These are phyloP conservation scores for Termitomyces sp. DNA, from an alignment of 768 basidiomycete genomes.

Conservation along the genomic window DNA sequence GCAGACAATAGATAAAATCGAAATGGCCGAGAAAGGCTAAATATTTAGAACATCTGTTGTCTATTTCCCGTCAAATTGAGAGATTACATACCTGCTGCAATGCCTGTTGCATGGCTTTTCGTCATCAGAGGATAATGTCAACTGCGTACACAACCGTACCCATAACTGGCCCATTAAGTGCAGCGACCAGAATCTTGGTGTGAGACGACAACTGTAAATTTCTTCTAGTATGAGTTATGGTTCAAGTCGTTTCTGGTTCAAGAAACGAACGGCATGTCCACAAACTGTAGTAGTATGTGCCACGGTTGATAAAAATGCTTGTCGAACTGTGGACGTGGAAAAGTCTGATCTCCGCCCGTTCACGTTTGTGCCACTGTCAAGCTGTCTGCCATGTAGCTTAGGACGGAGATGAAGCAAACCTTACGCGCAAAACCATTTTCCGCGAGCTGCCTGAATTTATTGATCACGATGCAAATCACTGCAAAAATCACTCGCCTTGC, in stretches of 20 bases:
- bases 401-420: conserved; percentile 17
- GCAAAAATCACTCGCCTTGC: conserved; percentile 43
- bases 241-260: neutral
- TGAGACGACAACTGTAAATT: conserved; percentile 57
- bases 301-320: conserved; percentile 40
- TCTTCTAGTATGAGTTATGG: neutral
- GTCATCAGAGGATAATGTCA: neutral
- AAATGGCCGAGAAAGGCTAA: conserved; percentile 66
- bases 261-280: conserved; percentile 50
- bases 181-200: conserved; percentile 64
- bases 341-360: conserved; percentile 20
- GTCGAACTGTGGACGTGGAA: conserved; percentile 30
- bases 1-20: conserved; percentile 68
- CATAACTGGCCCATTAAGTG: conserved; percentile 72
- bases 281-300: conserved; percentile 52
- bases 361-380: conserved; percentile 53
- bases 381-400: neutral
- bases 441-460: conserved; percentile 38
- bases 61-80: neutral
- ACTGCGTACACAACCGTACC: conserved; percentile 33
- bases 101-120: conserved; percentile 34
- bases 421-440: conserved; percentile 73
- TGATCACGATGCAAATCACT: neutral
- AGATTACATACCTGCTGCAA: conserved; percentile 48
- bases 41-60: neutral